Conservation (phyloP, 2,329 filamentous ascomycete genomes). For the Colletotrichum plurivorum region DNA sequence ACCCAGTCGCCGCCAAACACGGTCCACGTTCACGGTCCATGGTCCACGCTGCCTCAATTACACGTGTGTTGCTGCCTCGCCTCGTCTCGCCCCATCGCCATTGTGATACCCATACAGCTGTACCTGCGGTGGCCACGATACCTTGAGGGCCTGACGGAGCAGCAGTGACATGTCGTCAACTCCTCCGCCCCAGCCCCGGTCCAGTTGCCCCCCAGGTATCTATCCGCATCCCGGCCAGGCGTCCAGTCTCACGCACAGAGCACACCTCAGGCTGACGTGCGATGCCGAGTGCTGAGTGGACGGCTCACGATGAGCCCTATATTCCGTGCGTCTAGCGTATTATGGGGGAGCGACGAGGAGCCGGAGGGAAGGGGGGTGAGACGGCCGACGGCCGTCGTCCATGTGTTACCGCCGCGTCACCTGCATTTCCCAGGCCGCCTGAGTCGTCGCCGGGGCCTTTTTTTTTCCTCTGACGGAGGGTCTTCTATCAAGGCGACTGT, state of each 20-base stretch:
- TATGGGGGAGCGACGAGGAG: constrained; percentile 17
- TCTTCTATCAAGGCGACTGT: no score
- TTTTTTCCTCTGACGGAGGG: no score
- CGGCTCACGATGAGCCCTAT: constrained; percentile 33
- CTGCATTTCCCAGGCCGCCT: constrained; percentile 24
- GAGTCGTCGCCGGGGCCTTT: constrained; percentile 22
- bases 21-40: neutral
- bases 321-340: constrained; percentile 35
- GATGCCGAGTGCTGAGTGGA: neutral
- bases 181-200: neutral
- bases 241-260: neutral
- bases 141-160: neutral
- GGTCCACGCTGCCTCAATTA: neutral
- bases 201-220: neutral
- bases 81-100: neutral
- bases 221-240: neutral
- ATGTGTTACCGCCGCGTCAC: constrained; percentile 27
- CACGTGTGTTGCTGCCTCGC: constrained; percentile 14
- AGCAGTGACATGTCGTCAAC: constrained; percentile 17
- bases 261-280: constrained; percentile 12
- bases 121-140: neutral
- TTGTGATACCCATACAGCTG: neutral
- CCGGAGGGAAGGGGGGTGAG: constrained; percentile 26
- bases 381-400: constrained; percentile 34
- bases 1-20: neutral